A percentile compares a stretch with the other conserved stretches of the same genome.
These are phyloP conservation scores for Salix koriyanagi DNA, from an alignment of 345 rosid species.

Conservation along the genomic window DNA sequence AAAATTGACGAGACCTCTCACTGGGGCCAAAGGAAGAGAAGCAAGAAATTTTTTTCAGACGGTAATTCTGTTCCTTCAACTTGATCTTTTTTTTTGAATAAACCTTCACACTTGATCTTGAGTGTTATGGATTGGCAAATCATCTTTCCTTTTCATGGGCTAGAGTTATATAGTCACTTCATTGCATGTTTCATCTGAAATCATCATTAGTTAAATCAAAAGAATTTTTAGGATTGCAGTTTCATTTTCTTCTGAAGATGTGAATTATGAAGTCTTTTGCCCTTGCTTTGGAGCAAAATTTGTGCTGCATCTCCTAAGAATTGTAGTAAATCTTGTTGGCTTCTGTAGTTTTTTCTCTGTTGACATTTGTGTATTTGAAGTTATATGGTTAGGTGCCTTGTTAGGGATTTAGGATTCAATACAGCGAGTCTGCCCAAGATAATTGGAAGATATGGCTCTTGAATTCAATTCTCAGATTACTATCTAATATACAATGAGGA, in stretches of 20 bases:
- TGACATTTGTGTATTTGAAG: background rate
- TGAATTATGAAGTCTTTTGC: background rate
- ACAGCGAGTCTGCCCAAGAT: background rate
- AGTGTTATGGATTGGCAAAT: background rate
- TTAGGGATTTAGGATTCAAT: background rate
- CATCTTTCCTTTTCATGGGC: background rate
- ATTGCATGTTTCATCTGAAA: background rate
- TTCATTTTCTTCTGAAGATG: background rate
- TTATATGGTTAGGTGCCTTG: background rate
- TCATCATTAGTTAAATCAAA: background rate
- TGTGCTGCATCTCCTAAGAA: background rate
- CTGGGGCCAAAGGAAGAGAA: conserved; percentile 39
- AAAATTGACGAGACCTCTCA: conserved; percentile 40
- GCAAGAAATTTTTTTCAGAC: conserved; percentile 14
- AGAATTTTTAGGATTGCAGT: background rate
- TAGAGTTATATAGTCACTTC: background rate
- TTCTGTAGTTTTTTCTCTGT: background rate
- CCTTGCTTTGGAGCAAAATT: background rate
- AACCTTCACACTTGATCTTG: background rate
- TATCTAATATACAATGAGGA: background rate
- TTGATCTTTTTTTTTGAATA: no score
- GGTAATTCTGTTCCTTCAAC: conserved; percentile 7
- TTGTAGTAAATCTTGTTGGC: background rate
- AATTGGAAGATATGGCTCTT: background rate
- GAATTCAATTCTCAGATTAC: background rate